phyloP scores from a whole-genome alignment of 2,329 filamentous ascomycete genomes.

The Coniochaeta pulveracea region DNA sequence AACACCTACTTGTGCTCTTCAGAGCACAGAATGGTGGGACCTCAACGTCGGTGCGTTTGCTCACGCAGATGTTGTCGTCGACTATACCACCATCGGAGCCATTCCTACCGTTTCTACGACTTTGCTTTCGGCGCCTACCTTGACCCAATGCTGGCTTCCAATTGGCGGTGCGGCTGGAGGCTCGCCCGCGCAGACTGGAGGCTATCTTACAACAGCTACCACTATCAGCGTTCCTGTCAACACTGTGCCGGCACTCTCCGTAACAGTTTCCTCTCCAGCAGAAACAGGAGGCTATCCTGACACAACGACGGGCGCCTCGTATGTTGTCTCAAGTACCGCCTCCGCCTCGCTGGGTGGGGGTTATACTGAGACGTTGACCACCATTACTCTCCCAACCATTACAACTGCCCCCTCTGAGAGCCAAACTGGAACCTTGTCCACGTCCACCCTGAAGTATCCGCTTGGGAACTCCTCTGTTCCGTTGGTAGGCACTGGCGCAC shows the following conservation, averaged over 20 bases:
- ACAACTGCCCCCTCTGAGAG: background rate
- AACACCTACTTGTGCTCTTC: conserved; percentile 24
- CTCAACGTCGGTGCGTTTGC: conserved; percentile 26
- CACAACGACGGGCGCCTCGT: background rate
- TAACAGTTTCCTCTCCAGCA: background rate
- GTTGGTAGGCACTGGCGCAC: background rate
- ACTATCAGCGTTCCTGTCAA: background rate
- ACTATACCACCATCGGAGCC: conserved; percentile 25
- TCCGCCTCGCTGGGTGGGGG: background rate
- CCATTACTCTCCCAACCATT: background rate
- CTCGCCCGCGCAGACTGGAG: background rate
- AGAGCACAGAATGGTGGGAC: conserved; percentile 22
- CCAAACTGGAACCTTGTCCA: background rate
- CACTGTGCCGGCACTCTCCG: background rate
- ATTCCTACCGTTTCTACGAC: conserved; percentile 28
- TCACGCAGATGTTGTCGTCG: conserved; percentile 21
- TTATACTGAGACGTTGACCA: background rate
- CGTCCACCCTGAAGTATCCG: conserved; percentile 1
- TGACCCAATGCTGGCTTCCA: conserved; percentile 22
- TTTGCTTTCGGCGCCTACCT: conserved; percentile 23
- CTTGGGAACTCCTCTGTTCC: background rate
- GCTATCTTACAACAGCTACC: conserved; percentile 1
- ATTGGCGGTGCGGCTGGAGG: conserved; percentile 1
- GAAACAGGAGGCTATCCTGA: background rate
- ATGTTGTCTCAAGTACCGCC: background rate